phyloP scores from a whole-genome alignment of 441 rosid genomes.

The Dalechampia spathulata region DNA sequence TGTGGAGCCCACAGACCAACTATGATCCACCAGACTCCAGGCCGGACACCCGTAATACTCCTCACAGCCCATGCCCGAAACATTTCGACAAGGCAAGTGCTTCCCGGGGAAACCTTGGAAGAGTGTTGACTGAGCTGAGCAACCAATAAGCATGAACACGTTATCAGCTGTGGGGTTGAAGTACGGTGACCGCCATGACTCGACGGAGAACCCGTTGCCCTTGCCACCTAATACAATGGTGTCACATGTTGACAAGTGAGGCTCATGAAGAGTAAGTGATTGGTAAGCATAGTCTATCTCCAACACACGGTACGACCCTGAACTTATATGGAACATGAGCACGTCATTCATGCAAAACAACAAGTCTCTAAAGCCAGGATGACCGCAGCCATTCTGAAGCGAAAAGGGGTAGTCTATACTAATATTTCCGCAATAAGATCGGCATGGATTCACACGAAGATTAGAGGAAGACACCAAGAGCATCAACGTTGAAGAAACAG shows the following conservation, averaged over 20 bases:
- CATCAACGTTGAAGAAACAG: neutral
- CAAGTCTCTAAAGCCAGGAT: slow-evolving; percentile 74
- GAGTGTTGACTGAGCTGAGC: slow-evolving; percentile 53
- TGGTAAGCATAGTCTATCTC: slow-evolving; percentile 77
- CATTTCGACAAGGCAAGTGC: slow-evolving; percentile 78
- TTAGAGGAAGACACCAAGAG: slow-evolving; percentile 3
- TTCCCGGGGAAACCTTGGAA: slow-evolving; percentile 73
- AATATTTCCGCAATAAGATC: slow-evolving; percentile 78
- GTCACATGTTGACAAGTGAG: slow-evolving; percentile 72
- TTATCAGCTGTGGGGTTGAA: slow-evolving; percentile 62
- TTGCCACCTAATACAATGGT: slow-evolving; percentile 56
- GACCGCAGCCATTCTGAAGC: slow-evolving; percentile 69
- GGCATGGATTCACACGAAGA: slow-evolving; percentile 25
- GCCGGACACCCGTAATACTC: slow-evolving; percentile 72
- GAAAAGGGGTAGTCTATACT: slow-evolving; percentile 78
- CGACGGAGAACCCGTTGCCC: slow-evolving; percentile 79
- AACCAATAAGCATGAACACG: slow-evolving; percentile 80
- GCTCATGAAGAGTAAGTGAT: slow-evolving; percentile 70
- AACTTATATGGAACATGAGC: slow-evolving; percentile 76
- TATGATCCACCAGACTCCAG: slow-evolving; percentile 51
- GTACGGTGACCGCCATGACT: slow-evolving; percentile 64
- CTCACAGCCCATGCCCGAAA: slow-evolving; percentile 90
- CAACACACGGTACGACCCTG: slow-evolving; percentile 77
- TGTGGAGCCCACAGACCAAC: slow-evolving; percentile 20
- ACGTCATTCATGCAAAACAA: slow-evolving; percentile 74